Evolutionary conservation across 345 rosid species (phyloP).

Genomic region (Reutealis trisperma): DNA sequence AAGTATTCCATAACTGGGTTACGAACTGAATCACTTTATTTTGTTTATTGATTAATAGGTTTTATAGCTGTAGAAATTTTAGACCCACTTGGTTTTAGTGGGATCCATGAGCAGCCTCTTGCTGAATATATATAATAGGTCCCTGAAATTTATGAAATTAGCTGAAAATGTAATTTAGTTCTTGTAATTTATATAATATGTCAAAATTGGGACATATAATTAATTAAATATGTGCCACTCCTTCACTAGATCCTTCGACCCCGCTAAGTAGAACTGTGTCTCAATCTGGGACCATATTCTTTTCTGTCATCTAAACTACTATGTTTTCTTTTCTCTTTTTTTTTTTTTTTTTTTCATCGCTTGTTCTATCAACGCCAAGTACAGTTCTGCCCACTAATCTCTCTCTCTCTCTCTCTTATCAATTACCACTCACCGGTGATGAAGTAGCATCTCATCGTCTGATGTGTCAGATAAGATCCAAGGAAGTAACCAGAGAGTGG

Average conservation of each 20-base stretch:
- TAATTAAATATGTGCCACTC: too few relatives aligned
- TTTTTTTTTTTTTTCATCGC: background rate
- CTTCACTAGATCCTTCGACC: too few relatives aligned
- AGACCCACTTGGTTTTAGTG: too few relatives aligned
- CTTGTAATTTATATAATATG: too few relatives aligned
- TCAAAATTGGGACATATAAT: too few relatives aligned
- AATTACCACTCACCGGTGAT: background rate
- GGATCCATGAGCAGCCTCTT: too few relatives aligned
- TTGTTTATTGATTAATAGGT: background rate
- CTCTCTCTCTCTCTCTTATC: conserved; percentile 6
- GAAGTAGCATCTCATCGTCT: background rate
- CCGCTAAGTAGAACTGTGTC: background rate
- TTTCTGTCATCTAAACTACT: background rate
- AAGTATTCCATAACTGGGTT: too few relatives aligned
- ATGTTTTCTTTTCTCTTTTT: background rate
- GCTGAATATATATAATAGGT: too few relatives aligned
- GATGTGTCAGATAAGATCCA: conserved; percentile 7
- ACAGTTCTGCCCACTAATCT: background rate
- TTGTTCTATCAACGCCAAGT: background rate
- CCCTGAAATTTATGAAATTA: too few relatives aligned
- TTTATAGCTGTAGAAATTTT: too few relatives aligned
- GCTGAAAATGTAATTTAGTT: background rate
- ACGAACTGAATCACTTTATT: too few relatives aligned
- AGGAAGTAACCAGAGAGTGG: background rate
- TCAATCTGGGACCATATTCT: conserved; percentile 5